phyloP scores from a whole-genome alignment of 139 green algal genomes.

The Coelastrella sp. region DNA sequence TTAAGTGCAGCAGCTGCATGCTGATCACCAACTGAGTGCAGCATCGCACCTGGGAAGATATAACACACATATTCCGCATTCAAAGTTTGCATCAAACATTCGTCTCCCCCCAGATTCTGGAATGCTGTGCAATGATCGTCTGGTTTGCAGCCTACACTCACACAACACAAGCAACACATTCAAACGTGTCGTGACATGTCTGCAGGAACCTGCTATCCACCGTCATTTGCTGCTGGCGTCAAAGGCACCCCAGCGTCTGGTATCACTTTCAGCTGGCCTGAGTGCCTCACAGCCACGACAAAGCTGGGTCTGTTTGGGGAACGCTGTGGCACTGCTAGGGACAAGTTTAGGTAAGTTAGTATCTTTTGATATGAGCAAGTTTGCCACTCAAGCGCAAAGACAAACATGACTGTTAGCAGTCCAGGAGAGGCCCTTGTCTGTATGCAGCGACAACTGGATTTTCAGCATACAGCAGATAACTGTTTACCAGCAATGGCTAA shows the following conservation, averaged over 20 bases:
- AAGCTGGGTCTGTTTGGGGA: slow-evolving; percentile 35
- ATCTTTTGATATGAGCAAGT: neutral
- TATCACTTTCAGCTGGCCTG: neutral
- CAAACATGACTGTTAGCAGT: neutral
- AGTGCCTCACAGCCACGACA: neutral
- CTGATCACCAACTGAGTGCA: neutral
- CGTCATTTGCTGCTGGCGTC: slow-evolving; percentile 8
- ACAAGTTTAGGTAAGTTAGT: slow-evolving; percentile 32
- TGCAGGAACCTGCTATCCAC: slow-evolving; percentile 21
- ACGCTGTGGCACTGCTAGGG: neutral
- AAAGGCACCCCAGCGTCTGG: neutral
- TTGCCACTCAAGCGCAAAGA: neutral
- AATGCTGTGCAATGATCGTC: neutral
- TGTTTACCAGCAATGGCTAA: too few relatives aligned
- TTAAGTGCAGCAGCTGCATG: neutral
- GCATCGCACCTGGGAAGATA: too few relatives aligned
- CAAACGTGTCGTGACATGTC: too few relatives aligned
- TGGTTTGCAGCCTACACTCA: too few relatives aligned
- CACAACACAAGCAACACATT: neutral
- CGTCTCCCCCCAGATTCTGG: too few relatives aligned
- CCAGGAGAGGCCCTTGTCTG: too few relatives aligned
- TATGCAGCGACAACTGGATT: too few relatives aligned
- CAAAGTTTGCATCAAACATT: too few relatives aligned
- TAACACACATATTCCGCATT: too few relatives aligned
- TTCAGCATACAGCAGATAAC: too few relatives aligned